Conservation (phyloP, 2,329 filamentous ascomycete genomes). For the Drechslerella coelobrocha region DNA sequence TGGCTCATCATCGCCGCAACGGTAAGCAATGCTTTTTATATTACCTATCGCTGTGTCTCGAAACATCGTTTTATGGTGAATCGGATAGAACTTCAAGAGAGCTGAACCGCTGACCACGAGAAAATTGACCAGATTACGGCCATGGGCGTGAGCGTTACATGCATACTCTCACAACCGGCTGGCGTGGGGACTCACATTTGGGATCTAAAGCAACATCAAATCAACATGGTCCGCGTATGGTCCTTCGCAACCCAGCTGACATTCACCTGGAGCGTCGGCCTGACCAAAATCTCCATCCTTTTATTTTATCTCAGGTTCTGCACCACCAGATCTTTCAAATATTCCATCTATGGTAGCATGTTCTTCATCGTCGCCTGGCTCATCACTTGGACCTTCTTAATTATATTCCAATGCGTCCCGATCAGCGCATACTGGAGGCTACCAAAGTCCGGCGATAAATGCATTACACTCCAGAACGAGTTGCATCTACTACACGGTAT, state of each 20-base stretch:
- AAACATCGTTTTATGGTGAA: too few species aligned
- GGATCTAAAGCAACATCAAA: constrained; percentile 30
- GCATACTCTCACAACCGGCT: constrained; percentile 34
- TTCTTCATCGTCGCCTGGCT: constrained; percentile 56
- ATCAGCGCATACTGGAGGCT: constrained; percentile 56
- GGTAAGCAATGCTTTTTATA: too few species aligned
- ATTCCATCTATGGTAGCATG: constrained; percentile 56
- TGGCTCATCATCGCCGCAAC: constrained; percentile 54
- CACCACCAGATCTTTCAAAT: constrained; percentile 56
- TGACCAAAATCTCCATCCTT: constrained; percentile 61
- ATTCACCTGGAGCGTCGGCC: constrained; percentile 58
- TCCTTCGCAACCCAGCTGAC: constrained; percentile 57
- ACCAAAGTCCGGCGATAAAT: constrained; percentile 56
- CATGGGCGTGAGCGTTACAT: constrained; percentile 38
- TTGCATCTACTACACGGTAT: constrained; percentile 66
- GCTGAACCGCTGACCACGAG: neutral
- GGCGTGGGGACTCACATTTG: constrained; percentile 37
- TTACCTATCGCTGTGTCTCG: neutral
- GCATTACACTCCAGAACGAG: constrained; percentile 61
- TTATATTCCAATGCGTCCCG: constrained; percentile 59
- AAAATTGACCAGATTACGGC: constrained; percentile 26
- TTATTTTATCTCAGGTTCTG: constrained; percentile 58
- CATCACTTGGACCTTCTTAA: constrained; percentile 58
- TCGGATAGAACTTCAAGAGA: neutral
- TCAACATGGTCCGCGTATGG: constrained; percentile 33